phyloP scores from a whole-genome alignment of 2,329 filamentous ascomycete species.

The Phialophora expanda region DNA sequence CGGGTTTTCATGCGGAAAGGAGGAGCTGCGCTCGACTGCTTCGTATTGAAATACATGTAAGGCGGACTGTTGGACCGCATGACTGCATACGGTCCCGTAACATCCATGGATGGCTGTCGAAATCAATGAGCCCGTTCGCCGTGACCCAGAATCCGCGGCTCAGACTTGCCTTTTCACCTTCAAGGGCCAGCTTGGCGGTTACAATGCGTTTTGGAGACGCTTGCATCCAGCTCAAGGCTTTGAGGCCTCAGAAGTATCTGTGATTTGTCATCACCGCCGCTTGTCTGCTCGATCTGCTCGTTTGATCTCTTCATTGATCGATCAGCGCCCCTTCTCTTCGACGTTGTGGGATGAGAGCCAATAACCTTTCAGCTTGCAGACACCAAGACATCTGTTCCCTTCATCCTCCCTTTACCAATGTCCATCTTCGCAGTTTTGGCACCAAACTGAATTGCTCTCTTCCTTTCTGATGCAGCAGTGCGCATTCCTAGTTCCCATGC shows the following conservation, averaged over 20 bases:
- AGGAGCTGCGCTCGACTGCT: not conserved
- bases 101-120: not conserved
- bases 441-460: slow-evolving; percentile 87
- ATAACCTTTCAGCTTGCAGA: slow-evolving; percentile 5
- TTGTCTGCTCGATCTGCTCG: not conserved
- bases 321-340: not conserved
- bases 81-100: not conserved
- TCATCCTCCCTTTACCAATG: slow-evolving; percentile 57
- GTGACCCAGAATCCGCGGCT: slow-evolving; percentile 27
- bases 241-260: slow-evolving; percentile 76
- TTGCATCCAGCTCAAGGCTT: slow-evolving; percentile 42
- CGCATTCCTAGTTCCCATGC: slow-evolving; percentile 75
- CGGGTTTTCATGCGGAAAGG: not conserved
- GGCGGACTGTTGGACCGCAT: not conserved
- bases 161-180: slow-evolving; percentile 44
- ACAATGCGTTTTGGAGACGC: slow-evolving; percentile 30
- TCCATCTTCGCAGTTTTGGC: slow-evolving; percentile 85
- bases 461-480: slow-evolving; percentile 81
- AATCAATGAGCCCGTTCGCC: not conserved
- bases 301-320: not conserved
- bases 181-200: slow-evolving; percentile 34
- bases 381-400: slow-evolving; percentile 65
- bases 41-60: not conserved
- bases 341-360: not conserved
- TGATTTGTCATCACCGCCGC: slow-evolving; percentile 42